phyloP scores from a whole-genome alignment of 2,329 filamentous ascomycete species.

The Microcyclospora pomicola region DNA sequence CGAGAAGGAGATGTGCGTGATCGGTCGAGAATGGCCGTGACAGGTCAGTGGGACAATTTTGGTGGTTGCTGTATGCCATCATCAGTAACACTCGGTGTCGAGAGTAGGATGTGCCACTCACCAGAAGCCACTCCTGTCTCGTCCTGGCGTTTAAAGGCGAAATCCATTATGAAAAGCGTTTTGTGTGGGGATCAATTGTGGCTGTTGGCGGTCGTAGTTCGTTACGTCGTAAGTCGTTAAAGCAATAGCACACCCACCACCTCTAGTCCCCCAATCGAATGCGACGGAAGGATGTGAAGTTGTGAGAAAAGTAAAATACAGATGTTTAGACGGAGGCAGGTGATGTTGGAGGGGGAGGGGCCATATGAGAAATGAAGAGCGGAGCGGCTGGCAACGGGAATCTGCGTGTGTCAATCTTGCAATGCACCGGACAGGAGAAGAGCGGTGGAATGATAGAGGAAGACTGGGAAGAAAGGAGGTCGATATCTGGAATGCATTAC shows the following conservation, averaged over 20 bases:
- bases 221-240: conserved; percentile 11
- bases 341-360: too few relatives aligned
- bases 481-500: too few relatives aligned
- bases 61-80: conserved; percentile 22
- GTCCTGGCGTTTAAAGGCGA: conserved; percentile 22
- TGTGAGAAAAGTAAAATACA: neutral
- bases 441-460: too few relatives aligned
- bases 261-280: neutral
- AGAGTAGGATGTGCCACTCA: conserved; percentile 3
- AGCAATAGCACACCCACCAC: neutral
- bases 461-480: too few relatives aligned
- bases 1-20: conserved; percentile 85
- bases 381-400: too few relatives aligned
- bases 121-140: conserved; percentile 17
- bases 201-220: neutral
- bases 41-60: conserved; percentile 79
- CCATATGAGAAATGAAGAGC: too few relatives aligned
- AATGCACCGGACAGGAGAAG: too few relatives aligned
- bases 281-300: neutral
- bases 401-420: too few relatives aligned
- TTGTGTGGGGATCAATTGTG: neutral
- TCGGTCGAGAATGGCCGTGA: conserved; percentile 84
- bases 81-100: neutral
- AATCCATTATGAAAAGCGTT: conserved; percentile 16
- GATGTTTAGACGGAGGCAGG: too few relatives aligned